These are phyloP conservation scores for Saccharomycopsis hybrid DNA, from an alignment of 1,139 yeast species.

Conservation along the genomic window DNA sequence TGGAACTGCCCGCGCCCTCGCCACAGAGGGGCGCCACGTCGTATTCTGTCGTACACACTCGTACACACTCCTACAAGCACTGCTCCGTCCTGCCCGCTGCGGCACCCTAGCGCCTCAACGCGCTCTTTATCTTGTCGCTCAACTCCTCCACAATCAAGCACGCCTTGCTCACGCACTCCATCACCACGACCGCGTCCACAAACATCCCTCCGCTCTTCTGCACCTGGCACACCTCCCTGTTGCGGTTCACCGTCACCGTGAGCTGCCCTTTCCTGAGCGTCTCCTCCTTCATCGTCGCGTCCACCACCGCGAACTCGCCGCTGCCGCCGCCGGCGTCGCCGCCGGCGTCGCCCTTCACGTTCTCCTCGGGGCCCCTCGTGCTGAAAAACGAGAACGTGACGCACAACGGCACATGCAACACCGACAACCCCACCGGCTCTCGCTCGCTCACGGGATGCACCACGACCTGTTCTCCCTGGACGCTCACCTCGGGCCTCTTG, in stretches of 20 bases:
- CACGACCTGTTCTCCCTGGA: conserved; percentile 64
- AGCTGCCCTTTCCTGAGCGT: conserved; percentile 68
- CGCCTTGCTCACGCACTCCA: conserved; percentile 67
- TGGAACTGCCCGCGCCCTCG: too few species aligned
- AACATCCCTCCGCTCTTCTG: conserved; percentile 89
- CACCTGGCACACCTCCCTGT: conserved; percentile 84
- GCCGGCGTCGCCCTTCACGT: conserved; percentile 27
- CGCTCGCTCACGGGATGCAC: conserved; percentile 71
- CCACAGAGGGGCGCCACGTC: too few species aligned
- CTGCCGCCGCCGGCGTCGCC: too few species aligned
- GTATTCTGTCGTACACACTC: too few species aligned
- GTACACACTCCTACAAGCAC: too few species aligned
- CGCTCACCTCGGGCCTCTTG: conserved; percentile 75
- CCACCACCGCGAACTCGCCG: conserved; percentile 61
- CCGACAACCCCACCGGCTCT: conserved; percentile 79
- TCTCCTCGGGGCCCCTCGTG: conserved; percentile 55
- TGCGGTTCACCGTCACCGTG: conserved; percentile 82
- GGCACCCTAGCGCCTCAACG: too few species aligned
- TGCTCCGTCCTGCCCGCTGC: too few species aligned
- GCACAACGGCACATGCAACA: conserved; percentile 85
- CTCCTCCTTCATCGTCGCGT: conserved; percentile 77
- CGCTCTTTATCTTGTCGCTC: conserved; percentile 65
- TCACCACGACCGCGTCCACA: conserved; percentile 62
- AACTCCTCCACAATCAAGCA: conserved; percentile 53
- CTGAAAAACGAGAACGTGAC: conserved; percentile 81